A percentile compares a stretch with the other conserved stretches of the same genome.
Conservation (phyloP, 2,329 filamentous ascomycete genomes). For the Alternaria panax region DNA sequence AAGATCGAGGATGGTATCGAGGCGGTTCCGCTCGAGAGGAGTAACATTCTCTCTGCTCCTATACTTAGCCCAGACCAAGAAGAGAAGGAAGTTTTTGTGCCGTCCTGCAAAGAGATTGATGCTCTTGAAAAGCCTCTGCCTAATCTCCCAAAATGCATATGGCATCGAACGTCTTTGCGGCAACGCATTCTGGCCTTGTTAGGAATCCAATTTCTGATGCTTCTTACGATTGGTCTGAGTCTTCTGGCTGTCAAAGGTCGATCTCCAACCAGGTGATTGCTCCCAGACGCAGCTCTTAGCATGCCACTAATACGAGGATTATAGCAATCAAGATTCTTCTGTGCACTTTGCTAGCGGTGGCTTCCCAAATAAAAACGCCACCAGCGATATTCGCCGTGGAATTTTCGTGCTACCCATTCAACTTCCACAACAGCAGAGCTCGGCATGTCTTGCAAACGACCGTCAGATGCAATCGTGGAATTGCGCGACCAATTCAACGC, state of each 20-base stretch:
- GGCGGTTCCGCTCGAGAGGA: constrained; percentile 39
- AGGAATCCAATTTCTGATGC: constrained; percentile 25
- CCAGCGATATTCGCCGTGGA: constrained; percentile 24
- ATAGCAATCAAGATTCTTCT: constrained; percentile 4
- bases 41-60: constrained; percentile 32
- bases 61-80: constrained; percentile 35
- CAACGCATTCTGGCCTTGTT: constrained; percentile 33
- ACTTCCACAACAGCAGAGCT: constrained; percentile 33
- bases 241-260: constrained; percentile 21
- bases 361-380: background rate
- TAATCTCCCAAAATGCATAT: constrained; percentile 26
- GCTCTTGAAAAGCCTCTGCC: constrained; percentile 35
- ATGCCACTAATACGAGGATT: background rate
- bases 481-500: constrained; percentile 25
- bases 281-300: background rate
- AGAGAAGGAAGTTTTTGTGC: constrained; percentile 40
- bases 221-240: constrained; percentile 26
- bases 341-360: constrained; percentile 5
- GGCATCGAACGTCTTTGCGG: constrained; percentile 30
- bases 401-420: constrained; percentile 30
- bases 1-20: constrained; percentile 41
- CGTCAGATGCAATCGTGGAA: constrained; percentile 38
- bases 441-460: constrained; percentile 32
- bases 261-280: constrained; percentile 14
- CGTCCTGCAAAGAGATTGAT: constrained; percentile 3